Evolutionary conservation across 225 moss, liverwort and hornwort genomes (phyloP), one percentile per base, ranked within the genome.

Genomic region (Climacium dendroides): DNA sequence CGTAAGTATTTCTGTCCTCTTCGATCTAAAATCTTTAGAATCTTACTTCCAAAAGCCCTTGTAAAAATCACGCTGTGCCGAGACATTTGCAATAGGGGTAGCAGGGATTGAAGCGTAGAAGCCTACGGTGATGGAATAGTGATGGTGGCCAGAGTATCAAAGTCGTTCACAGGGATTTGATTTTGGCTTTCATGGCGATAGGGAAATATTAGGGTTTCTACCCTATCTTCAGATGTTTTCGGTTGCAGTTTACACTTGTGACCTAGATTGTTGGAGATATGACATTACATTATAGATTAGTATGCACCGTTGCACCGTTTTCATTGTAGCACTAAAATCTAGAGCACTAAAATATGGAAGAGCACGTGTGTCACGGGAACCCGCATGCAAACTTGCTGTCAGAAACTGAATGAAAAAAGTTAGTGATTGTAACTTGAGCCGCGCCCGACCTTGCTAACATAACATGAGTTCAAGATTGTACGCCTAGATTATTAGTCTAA

Each of bases 1-100:
- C 93, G 93, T 95, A 82, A 60, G 95, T 87, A 23, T 37, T 37
- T 29, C 35, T 43, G 43, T 45, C 74, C 18, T 43, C 58, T 83
- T 71, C 39, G 10, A 28, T 83, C 54, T 22, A 41, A 30, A 41
- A 83, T 73, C 13, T 47, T 35, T 34, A 34, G 57, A 72, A 45
- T 62, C 85, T 75, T 52, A 13, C 19, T 26, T 47, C 48, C 4
- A 6, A 14, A 84, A 60, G 25, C 47, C 9, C 48, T 48, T 28
- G 19, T 9, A 22, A 13, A 19, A 62, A 15, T 67, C 11, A n/a
- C 29, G 14, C 47, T 35, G 6, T 78, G 66, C 23, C 57, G 54
- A 78, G 32, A 65, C 25, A 18, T 16, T 65, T 67, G 65, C 66
- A 78, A 55, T 19, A 22, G 43, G 35, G 53, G 4, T 54, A 65